Conservation (phyloP, 2,329 filamentous ascomycete species). For the Aspergillus ochraceoroseus region DNA sequence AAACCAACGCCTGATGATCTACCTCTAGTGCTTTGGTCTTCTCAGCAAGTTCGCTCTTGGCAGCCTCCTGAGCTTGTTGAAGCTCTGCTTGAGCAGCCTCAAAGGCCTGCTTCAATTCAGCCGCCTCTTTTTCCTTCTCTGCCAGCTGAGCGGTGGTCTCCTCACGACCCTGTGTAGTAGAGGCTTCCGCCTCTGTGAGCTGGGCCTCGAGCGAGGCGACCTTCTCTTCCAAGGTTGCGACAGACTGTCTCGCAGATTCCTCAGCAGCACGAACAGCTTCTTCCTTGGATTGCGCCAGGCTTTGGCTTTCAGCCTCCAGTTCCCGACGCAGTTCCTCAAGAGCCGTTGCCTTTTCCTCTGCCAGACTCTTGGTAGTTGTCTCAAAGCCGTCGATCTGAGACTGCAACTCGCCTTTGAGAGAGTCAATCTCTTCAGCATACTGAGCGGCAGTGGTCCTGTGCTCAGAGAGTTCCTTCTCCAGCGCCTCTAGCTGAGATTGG, state of each 20-base stretch:
- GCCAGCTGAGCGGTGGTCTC: conserved; percentile 27
- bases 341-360: conserved; percentile 32
- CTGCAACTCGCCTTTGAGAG: conserved; percentile 32
- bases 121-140: conserved; percentile 37
- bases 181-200: conserved; percentile 32
- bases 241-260: conserved; percentile 29
- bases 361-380: conserved; percentile 24
- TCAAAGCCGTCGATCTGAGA: conserved; percentile 28
- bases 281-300: conserved; percentile 35
- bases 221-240: conserved; percentile 33
- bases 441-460: conserved; percentile 31
- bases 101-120: conserved; percentile 31
- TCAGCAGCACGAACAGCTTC: conserved; percentile 34
- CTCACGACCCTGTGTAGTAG: conserved; percentile 24
- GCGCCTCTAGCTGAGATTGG: conserved; percentile 32
- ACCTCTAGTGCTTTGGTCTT: conserved; percentile 30
- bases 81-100: conserved; percentile 35
- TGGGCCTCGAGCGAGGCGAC: conserved; percentile 35
- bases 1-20: conserved; percentile 29
- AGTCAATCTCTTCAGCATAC: conserved; percentile 29
- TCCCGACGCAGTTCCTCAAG: conserved; percentile 33
- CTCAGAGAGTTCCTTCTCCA: conserved; percentile 34
- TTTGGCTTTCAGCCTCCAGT: conserved; percentile 37
- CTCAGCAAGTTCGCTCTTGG: conserved; percentile 21
- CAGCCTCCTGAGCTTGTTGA: conserved; percentile 24